These are phyloP conservation scores for Fusarium protoensiforme DNA, from an alignment of 2,329 filamentous ascomycete genomes.

Conservation along the genomic window DNA sequence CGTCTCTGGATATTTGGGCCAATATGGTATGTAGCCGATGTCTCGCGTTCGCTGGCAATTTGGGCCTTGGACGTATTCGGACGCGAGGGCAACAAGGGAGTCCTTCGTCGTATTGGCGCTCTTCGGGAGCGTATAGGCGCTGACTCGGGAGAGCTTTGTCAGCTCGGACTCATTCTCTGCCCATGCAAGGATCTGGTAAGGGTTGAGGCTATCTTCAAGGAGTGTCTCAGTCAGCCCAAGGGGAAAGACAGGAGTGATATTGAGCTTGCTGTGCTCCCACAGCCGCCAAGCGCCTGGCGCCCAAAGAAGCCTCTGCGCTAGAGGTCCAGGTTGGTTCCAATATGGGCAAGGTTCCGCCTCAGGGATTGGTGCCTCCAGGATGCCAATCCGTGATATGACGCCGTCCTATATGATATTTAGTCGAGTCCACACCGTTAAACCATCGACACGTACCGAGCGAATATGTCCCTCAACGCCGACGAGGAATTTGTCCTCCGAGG, in stretches of 20 bases:
- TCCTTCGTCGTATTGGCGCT: neutral
- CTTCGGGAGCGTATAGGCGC: neutral
- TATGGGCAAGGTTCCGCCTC: too few relatives aligned
- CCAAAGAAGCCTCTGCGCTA: neutral
- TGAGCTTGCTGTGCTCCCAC: neutral
- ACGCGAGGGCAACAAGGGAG: neutral
- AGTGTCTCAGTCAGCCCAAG: neutral
- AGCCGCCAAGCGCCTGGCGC: too few relatives aligned
- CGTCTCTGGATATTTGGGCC: too few relatives aligned
- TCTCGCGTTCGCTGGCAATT: neutral
- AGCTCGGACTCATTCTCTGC: neutral
- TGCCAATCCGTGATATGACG: neutral
- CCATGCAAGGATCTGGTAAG: neutral
- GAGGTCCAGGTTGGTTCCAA: neutral
- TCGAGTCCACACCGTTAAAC: too few relatives aligned
- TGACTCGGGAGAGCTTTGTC: neutral
- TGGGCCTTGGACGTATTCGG: neutral
- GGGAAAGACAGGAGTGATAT: neutral
- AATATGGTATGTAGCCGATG: neutral
- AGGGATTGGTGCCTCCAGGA: neutral
- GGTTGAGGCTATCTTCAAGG: neutral
- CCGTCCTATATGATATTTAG: constrained; percentile 1
- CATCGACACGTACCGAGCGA: neutral
- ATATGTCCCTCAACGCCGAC: constrained; percentile 1
- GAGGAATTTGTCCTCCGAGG: neutral